Percentiles rank a stretch among this genome's conserved stretches.
Evolutionary conservation across 305 asterid genomes (phyloP).

Genomic region (Coffea humblotiana): DNA sequence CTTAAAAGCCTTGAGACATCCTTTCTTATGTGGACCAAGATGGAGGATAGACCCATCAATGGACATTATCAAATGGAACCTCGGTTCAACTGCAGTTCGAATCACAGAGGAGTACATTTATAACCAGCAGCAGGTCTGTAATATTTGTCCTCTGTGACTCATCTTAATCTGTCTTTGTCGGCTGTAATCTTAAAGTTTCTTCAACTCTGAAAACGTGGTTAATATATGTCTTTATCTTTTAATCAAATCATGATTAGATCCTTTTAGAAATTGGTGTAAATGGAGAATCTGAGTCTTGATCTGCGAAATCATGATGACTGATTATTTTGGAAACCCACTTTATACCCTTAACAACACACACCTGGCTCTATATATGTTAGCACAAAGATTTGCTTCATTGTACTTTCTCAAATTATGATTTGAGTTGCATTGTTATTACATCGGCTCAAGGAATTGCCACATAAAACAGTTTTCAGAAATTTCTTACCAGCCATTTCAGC

Average conservation of each 20-base stretch:
- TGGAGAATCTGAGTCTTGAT: neutral
- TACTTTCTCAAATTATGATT: neutral
- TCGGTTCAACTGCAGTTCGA: constrained; percentile 93
- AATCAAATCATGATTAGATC: neutral
- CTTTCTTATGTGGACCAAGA: constrained; percentile 96
- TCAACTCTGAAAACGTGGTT: neutral
- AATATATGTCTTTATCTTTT: neutral
- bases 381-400: neutral
- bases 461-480: constrained; percentile 2
- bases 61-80: constrained; percentile 93
- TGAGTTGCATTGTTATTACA: neutral
- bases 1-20: constrained; percentile 91
- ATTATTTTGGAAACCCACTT: neutral
- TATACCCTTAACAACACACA: neutral
- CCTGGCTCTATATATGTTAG: neutral
- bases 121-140: constrained; percentile 75
- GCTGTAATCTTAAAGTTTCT: neutral
- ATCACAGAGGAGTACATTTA: constrained; percentile 93
- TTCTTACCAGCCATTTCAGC: neutral
- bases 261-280: neutral
- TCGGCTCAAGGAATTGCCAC: neutral
- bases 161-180: neutral
- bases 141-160: neutral
- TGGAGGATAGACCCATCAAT: constrained; percentile 85
- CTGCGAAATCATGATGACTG: neutral